Conservation (phyloP, 2,329 filamentous ascomycete species). For the Ophiostoma pallidulum region DNA sequence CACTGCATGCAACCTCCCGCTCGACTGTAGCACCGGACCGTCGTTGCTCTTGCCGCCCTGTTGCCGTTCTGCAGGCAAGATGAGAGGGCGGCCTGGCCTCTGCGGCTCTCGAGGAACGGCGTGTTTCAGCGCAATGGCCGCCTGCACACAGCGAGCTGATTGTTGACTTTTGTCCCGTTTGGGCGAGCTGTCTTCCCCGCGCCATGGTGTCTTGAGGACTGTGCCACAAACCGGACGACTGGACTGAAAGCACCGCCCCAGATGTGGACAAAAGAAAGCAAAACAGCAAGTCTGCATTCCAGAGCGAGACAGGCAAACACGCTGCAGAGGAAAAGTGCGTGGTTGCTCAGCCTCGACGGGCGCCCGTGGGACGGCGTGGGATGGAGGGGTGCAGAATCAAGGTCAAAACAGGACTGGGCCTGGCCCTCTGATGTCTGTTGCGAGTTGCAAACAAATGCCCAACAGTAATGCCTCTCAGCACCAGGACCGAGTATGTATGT, state of each 20-base stretch:
- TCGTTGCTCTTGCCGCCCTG: neutral
- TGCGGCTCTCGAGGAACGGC: conserved; percentile 3
- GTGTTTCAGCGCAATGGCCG: conserved; percentile 5
- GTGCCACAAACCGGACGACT: neutral
- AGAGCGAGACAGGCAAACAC: conserved; percentile 8
- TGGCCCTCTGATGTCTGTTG: too few relatives aligned
- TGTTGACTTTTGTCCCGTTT: conserved; percentile 7
- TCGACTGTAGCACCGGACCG: neutral
- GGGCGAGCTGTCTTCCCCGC: too few relatives aligned
- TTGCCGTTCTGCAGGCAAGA: neutral
- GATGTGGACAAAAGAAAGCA: neutral
- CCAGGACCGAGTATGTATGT: neutral
- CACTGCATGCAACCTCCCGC: too few relatives aligned
- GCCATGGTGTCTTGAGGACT: neutral
- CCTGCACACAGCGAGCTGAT: neutral
- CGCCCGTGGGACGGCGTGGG: too few relatives aligned
- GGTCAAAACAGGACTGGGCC: too few relatives aligned
- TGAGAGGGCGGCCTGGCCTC: neutral
- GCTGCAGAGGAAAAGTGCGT: neutral
- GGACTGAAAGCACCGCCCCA: neutral
- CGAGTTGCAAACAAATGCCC: too few relatives aligned
- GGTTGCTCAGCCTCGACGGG: too few relatives aligned
- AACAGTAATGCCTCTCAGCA: too few relatives aligned
- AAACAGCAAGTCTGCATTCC: conserved; percentile 5
- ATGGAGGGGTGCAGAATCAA: too few relatives aligned